phyloP scores from a whole-genome alignment of 176 grass and related monocot genomes.

The Ampelocalamus luodianensis region DNA sequence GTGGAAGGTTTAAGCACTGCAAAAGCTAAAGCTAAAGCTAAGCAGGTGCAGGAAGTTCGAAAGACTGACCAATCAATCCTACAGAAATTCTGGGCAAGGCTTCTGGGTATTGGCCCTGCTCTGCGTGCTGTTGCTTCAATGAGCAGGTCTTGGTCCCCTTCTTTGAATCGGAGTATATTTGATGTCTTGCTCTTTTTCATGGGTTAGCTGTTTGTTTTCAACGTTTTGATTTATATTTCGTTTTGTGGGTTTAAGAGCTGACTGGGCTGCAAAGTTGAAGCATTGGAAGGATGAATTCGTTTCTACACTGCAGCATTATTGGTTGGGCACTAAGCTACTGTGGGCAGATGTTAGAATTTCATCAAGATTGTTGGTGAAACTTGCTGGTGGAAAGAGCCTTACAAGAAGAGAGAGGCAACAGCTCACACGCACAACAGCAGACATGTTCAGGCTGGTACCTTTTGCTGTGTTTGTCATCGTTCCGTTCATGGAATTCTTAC shows the following conservation, averaged over 20 bases:
- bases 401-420: slow-evolving; percentile 89
- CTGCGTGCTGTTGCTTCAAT: slow-evolving; percentile 77
- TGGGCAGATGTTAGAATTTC: slow-evolving; percentile 87
- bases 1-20: slow-evolving; percentile 85
- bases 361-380: slow-evolving; percentile 90
- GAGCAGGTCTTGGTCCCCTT: slow-evolving; percentile 71
- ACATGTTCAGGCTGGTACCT: slow-evolving; percentile 91
- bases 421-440: slow-evolving; percentile 86
- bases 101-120: slow-evolving; percentile 84
- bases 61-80: slow-evolving; percentile 61
- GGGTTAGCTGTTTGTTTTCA: slow-evolving; percentile 32
- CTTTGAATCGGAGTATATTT: slow-evolving; percentile 30
- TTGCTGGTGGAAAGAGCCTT: slow-evolving; percentile 82
- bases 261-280: slow-evolving; percentile 79
- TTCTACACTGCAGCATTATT: slow-evolving; percentile 90
- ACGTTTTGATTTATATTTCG: slow-evolving; percentile 37
- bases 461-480: slow-evolving; percentile 90
- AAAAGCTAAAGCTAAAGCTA: slow-evolving; percentile 88
- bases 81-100: slow-evolving; percentile 66
- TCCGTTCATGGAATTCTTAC: slow-evolving; percentile 93
- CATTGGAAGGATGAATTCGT: slow-evolving; percentile 96
- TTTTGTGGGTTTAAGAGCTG: slow-evolving; percentile 62
- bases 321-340: slow-evolving; percentile 78
- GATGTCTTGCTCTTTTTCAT: slow-evolving; percentile 33
- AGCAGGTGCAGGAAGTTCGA: slow-evolving; percentile 64